Base-by-base conservation (phyloP, 148 eudicot genomes). In the Spergularia bocconei region DNA sequence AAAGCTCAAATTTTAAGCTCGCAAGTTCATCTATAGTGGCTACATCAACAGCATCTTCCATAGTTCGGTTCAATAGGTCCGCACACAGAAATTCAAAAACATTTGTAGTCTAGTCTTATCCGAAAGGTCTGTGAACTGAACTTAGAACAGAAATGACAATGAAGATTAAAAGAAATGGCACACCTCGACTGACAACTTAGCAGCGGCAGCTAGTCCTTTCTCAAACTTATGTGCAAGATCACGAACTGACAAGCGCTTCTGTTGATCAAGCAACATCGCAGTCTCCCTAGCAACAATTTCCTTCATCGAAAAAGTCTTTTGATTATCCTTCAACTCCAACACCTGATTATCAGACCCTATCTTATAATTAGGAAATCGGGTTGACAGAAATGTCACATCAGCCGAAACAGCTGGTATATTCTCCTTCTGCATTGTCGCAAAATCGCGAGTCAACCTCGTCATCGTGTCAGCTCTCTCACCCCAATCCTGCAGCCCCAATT, bases 221-320 rank as follows among this genome's bases (percentile, higher is more conserved):
- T 96, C 99, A 75, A 96, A 96, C 83, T 96, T 96, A 73, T 82
- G 89, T 20, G 99, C 98, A 75, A 96, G 96, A 83, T 96, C 99
- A 47, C 99, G 98, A 72, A 96, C 99, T 7, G 99, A 96, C 56
- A 96, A 79, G 60, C 99, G 92, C 69, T 88, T 89, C 73, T 96
- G 98, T 71, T 96, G 99, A 70, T 92, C 98, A 50, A 92, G 71
- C 83, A 96, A 78, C 85, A 83, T 85, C n/a, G 98, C 93, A 71
- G 98, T 96, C 85, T 96, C 99, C 63, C 87, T 79, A 7, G 94
- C 98, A 77, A 96, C 93, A 69, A 84, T 87, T 63, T 92, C 97
- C 77, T 92, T 96, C 92, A 96, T 96, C 13, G 99, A 51, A 38
- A 85, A 73, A 52, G 73, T 61, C 78, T 87, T 92, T 1, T 69